Evolutionary conservation across 805 yeast species (phyloP), one percentile per base, ranked within the genome.

Genomic region (Candida oleophila): DNA sequence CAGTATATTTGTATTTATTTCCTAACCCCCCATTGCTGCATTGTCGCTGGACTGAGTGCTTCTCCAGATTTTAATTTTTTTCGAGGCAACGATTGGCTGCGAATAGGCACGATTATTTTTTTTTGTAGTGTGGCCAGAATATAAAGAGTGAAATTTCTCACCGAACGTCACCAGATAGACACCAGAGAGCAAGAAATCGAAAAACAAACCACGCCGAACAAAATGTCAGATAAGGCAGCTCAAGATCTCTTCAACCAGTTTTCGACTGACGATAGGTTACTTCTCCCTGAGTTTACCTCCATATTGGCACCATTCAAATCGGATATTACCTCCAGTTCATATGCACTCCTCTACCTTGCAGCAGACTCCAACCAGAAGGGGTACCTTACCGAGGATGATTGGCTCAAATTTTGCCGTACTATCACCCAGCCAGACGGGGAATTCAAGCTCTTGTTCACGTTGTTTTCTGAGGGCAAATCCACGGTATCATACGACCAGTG

Each of bases 351-450:
- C 42, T 92, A 87, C 61, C 73, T 86, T 47, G 82, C 89, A 22
- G 89, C 96, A 14, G 98, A 92, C 67, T 80, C 80, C 48, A 73
- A 76, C 35, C 72, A 76, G 46, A 80, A 81, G 53, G 97, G 97
- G 5, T 82, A 75, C 49, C 73, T 89, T 42, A 75, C 80, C 22
- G 71, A 82, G 42, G 63, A 71, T 21, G 97, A 92, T 61, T 92
- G 96, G 86, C 68, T 80, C 43, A 76, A 77, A 38, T 87, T 92
- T 61, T 82, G 87, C 56, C 73, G 77, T 49, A 74, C 74, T 30
- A 65, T 79, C 40, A 54, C 57, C 33, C 53, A 61, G 7, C 51
- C 48, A 16, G 67, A 64, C 46, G 68, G 68, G 22, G 69, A 64
- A 41, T 63, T 60, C 49, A 63, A 63, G 42, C 51, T 63, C 35